Conservation (phyloP, 768 basidiomycete genomes). For the Leccinum obscurum region DNA sequence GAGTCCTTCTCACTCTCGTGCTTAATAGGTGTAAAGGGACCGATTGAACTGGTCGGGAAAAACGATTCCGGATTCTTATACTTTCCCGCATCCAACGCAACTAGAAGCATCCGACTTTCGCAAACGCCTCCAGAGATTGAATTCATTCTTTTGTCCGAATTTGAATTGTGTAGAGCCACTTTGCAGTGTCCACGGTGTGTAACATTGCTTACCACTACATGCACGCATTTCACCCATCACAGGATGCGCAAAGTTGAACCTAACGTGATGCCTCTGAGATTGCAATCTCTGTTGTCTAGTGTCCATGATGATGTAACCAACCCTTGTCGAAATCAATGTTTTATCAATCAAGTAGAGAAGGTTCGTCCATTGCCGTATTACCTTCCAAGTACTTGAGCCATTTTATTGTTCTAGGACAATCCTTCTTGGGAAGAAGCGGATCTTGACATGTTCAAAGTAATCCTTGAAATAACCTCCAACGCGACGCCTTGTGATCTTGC, state of each 20-base stretch:
- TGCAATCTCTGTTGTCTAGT: neutral
- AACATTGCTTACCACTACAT: neutral
- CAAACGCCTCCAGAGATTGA: conserved; percentile 36
- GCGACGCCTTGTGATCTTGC: conserved; percentile 55
- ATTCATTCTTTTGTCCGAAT: conserved; percentile 51
- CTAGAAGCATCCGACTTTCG: conserved; percentile 19
- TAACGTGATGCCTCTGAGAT: conserved; percentile 18
- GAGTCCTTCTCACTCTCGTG: conserved; percentile 24
- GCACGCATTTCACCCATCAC: conserved; percentile 20
- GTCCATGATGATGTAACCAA: conserved; percentile 6
- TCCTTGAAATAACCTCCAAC: conserved; percentile 47
- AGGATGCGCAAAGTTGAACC: conserved; percentile 21
- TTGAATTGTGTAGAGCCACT: conserved; percentile 50
- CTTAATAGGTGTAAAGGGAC: conserved; percentile 30
- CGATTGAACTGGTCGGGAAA: conserved; percentile 28
- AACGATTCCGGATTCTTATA: conserved; percentile 22
- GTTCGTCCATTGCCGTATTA: conserved; percentile 12
- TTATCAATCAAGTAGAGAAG: conserved; percentile 17
- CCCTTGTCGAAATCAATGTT: conserved; percentile 32
- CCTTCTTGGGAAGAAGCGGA: conserved; percentile 43
- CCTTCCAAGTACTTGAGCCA: neutral
- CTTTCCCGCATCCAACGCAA: conserved; percentile 5
- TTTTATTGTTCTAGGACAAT: conserved; percentile 12
- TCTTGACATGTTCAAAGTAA: conserved; percentile 37
- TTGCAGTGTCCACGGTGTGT: conserved; percentile 51